Evolutionary conservation across 805 yeast genomes (phyloP).

Genomic region (Torulaspora quercuum): DNA sequence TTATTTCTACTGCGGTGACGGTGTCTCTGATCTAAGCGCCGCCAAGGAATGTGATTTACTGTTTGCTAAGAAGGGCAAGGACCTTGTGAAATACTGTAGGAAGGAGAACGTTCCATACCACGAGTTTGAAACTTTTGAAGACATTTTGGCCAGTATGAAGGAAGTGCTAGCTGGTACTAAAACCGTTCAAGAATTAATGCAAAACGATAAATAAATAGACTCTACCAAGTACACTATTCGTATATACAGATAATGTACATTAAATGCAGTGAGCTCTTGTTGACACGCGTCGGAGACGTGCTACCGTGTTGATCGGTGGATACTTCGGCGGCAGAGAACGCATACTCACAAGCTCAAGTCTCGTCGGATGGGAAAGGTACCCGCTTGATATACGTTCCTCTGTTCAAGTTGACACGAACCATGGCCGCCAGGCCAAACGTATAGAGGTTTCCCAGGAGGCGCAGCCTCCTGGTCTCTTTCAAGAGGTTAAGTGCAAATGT

Average conservation of each 20-base stretch:
- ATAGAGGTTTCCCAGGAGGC: too few relatives aligned
- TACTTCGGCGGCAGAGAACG: too few relatives aligned
- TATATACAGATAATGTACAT: background rate
- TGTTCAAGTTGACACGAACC: too few relatives aligned
- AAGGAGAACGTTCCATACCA: conserved; percentile 78
- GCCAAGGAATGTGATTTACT: conserved; percentile 91
- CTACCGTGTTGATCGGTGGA: too few relatives aligned
- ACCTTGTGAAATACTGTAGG: conserved; percentile 79
- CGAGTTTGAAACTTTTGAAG: conserved; percentile 73
- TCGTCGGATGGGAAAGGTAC: too few relatives aligned
- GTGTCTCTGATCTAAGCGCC: conserved; percentile 91
- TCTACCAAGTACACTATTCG: background rate
- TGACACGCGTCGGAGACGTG: too few relatives aligned
- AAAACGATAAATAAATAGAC: conserved; percentile 18
- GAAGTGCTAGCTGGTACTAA: conserved; percentile 44
- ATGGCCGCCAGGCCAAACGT: too few relatives aligned
- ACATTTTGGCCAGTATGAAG: conserved; percentile 62
- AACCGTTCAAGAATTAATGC: conserved; percentile 34
- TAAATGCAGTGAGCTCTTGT: too few relatives aligned
- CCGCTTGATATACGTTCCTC: too few relatives aligned
- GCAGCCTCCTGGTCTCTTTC: too few relatives aligned
- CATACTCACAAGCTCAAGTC: too few relatives aligned
- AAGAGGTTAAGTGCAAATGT: too few relatives aligned
- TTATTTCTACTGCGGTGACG: conserved; percentile 94
- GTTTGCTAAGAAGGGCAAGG: conserved; percentile 91